A percentile compares a stretch with the other conserved stretches of the same genome.
Evolutionary conservation across 169 alveolate genomes (phyloP).

Genomic region (Amoebophrya sp.): DNA sequence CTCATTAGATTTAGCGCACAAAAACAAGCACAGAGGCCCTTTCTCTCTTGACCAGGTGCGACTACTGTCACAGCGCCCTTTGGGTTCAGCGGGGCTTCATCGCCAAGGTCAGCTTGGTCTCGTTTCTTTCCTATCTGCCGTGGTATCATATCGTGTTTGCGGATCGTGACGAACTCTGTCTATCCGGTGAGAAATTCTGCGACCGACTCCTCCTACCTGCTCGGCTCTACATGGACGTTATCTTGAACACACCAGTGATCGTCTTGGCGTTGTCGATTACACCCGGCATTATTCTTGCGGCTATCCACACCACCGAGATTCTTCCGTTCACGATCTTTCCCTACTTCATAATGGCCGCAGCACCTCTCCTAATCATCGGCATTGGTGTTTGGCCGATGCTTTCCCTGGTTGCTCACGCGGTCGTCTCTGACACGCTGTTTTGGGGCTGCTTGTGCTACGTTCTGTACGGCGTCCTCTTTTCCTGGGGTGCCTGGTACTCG

Average conservation of each 20-base stretch:
- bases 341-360: neutral
- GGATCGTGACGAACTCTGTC: neutral
- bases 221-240: neutral
- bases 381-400: neutral
- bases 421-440: neutral
- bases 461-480: neutral
- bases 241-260: neutral
- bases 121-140: neutral
- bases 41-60: no score
- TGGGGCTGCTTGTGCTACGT: neutral
- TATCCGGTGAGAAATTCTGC: neutral
- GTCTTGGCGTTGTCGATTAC: neutral
- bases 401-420: neutral
- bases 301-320: no score
- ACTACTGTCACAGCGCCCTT: no score
- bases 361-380: neutral
- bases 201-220: neutral
- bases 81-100: no score
- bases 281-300: no score
- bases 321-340: neutral
- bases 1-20: no score
- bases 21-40: no score
- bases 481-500: neutral
- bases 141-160: neutral
- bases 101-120: no score